Conservation (phyloP, 352 stramenopile species). For the Paralagenidium karlingii region DNA sequence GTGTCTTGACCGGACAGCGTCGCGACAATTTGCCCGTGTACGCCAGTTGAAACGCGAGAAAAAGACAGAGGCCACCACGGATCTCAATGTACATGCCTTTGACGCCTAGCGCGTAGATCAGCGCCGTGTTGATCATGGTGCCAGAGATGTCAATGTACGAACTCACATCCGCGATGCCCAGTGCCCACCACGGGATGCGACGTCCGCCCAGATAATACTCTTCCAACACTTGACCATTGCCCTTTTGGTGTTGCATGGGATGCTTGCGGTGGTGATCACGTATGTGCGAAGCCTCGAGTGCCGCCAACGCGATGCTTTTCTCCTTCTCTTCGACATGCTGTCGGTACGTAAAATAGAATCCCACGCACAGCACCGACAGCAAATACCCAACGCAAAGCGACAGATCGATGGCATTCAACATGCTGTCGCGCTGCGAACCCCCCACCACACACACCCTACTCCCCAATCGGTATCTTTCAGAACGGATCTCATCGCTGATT, state of each 20-base stretch:
- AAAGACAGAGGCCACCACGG: conserved; percentile 58
- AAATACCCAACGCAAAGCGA: conserved; percentile 40
- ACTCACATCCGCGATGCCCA: conserved; percentile 65
- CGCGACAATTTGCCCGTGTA: conserved; percentile 70
- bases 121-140: conserved; percentile 76
- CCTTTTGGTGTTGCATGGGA: conserved; percentile 4
- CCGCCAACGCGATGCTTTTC: no score
- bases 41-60: conserved; percentile 66
- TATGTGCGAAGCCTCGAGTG: no score
- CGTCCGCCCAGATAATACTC: conserved; percentile 66
- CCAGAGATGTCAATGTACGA: conserved; percentile 79
- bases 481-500: no score
- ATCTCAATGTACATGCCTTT: conserved; percentile 81
- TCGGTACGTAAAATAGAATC: conserved; percentile 58
- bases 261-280: conserved; percentile 3
- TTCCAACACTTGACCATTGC: conserved; percentile 31
- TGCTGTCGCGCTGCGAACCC: no score
- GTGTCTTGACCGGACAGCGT: conserved; percentile 60
- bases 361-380: conserved; percentile 44
- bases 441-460: no score
- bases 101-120: conserved; percentile 69
- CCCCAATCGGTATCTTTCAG: no score
- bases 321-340: no score
- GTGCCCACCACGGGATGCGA: conserved; percentile 54
- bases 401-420: conserved; percentile 38